A percentile compares a stretch with the other conserved stretches of the same genome.
These are phyloP conservation scores for Kurtzmaniella quercitrusa DNA, from an alignment of 1,139 yeast species.

Conservation along the genomic window DNA sequence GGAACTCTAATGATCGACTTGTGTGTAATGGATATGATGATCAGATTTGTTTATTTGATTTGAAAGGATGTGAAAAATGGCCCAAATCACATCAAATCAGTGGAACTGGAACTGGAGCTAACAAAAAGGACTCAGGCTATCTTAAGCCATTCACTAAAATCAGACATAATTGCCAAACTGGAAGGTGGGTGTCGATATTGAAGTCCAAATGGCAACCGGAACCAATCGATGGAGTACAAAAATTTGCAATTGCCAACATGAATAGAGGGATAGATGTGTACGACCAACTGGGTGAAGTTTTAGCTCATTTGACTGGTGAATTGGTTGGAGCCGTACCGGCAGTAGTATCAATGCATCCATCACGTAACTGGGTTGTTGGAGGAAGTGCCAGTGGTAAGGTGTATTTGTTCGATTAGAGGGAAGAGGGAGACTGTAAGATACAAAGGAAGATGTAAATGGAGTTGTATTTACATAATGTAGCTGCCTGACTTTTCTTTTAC, in stretches of 20 bases:
- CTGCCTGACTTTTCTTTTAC: too few species aligned
- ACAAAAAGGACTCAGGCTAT: constrained; percentile 13
- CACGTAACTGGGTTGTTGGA: constrained; percentile 85
- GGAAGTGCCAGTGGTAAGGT: constrained; percentile 95
- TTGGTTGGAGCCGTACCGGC: constrained; percentile 88
- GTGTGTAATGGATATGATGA: constrained; percentile 95
- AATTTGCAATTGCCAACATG: constrained; percentile 92
- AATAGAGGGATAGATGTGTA: constrained; percentile 80
- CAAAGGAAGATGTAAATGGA: too few species aligned
- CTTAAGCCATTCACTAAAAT: constrained; percentile 58
- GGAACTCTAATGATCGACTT: constrained; percentile 71
- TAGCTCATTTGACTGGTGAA: constrained; percentile 65
- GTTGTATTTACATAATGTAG: too few species aligned
- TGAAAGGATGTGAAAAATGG: constrained; percentile 9
- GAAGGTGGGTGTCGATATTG: constrained; percentile 91
- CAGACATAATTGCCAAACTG: constrained; percentile 90
- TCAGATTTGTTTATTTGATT: constrained; percentile 54
- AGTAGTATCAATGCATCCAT: constrained; percentile 75
- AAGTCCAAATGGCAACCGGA: constrained; percentile 77
- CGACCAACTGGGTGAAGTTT: constrained; percentile 66
- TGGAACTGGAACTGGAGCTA: too few species aligned
- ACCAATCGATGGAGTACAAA: constrained; percentile 71
- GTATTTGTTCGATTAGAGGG: constrained; percentile 46
- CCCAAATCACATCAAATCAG: constrained; percentile 6
- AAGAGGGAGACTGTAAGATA: too few species aligned